Percentiles rank a stretch among this genome's conserved stretches.
These are phyloP conservation scores for Tetrastigma voinierianum DNA, from an alignment of 164 flowering plant genomes.

Conservation along the genomic window DNA sequence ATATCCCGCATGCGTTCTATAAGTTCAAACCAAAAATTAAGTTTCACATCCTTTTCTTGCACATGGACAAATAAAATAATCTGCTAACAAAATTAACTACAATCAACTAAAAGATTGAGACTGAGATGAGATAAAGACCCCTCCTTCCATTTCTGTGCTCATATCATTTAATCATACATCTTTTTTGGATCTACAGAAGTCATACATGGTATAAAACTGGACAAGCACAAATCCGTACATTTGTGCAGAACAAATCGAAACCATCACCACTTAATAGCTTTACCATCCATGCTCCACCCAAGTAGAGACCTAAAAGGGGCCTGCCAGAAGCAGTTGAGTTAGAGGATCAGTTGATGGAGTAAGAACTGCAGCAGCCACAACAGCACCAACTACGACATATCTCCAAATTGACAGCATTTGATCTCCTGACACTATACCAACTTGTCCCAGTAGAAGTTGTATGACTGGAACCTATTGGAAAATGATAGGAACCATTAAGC, in stretches of 20 bases:
- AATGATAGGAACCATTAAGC: background rate
- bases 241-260: background rate
- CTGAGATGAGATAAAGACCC: too few species aligned
- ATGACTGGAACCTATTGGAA: constrained; percentile 82
- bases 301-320: constrained; percentile 86
- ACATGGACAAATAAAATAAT: too few species aligned
- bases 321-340: constrained; percentile 87
- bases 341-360: constrained; percentile 98
- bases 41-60: too few species aligned
- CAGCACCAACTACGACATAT: constrained; percentile 95
- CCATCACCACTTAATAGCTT: constrained; percentile 60
- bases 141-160: too few species aligned
- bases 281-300: constrained; percentile 95
- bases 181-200: too few species aligned
- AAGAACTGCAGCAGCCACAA: constrained; percentile 85
- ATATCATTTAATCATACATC: too few species aligned
- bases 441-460: constrained; percentile 86
- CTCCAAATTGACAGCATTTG: constrained; percentile 98
- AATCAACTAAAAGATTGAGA: too few species aligned
- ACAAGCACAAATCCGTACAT: background rate
- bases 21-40: too few species aligned
- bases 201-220: background rate
- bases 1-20: too few species aligned
- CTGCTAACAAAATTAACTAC: too few species aligned
- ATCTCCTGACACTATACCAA: constrained; percentile 83